Evolutionary conservation across 2,329 filamentous ascomycete genomes (phyloP).

Genomic region (Paraphoma sp.): DNA sequence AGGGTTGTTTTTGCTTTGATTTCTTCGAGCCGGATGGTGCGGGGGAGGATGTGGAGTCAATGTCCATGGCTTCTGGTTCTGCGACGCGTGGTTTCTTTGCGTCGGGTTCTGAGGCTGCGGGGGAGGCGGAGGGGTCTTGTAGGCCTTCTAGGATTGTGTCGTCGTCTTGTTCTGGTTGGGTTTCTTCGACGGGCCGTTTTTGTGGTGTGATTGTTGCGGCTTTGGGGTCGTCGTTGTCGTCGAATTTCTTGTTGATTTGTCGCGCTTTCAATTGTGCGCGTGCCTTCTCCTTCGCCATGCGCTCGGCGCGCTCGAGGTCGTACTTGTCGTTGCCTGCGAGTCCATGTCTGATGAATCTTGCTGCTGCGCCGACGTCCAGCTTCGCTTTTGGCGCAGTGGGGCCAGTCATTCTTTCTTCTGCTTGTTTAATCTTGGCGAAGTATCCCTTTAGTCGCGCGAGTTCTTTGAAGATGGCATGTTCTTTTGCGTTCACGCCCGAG

Average conservation of each 20-base stretch:
- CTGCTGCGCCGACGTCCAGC: constrained; percentile 78
- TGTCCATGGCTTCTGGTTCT: constrained; percentile 13
- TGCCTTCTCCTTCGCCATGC: constrained; percentile 44
- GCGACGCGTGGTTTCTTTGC: no score
- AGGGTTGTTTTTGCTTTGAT: background rate
- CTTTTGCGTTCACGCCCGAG: constrained; percentile 78
- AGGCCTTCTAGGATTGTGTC: constrained; percentile 21
- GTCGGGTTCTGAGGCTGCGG: no score
- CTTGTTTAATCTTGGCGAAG: constrained; percentile 85
- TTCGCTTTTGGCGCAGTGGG: constrained; percentile 57
- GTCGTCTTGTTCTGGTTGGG: constrained; percentile 8
- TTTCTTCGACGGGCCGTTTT: constrained; percentile 30
- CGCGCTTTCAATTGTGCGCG: constrained; percentile 28
- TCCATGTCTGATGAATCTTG: constrained; percentile 81
- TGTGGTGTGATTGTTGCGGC: constrained; percentile 19
- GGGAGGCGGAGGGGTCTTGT: constrained; percentile 12
- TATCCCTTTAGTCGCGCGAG: constrained; percentile 88
- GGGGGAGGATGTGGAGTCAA: constrained; percentile 9
- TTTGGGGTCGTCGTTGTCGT: constrained; percentile 31
- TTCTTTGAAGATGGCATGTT: constrained; percentile 85
- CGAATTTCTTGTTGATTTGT: constrained; percentile 36
- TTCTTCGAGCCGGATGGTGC: constrained; percentile 1
- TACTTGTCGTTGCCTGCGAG: constrained; percentile 63
- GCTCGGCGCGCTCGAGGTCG: constrained; percentile 49
- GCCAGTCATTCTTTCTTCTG: constrained; percentile 57